These are phyloP conservation scores for Rhizopogon vesiculosus DNA, from an alignment of 768 basidiomycete species.

Conservation along the genomic window DNA sequence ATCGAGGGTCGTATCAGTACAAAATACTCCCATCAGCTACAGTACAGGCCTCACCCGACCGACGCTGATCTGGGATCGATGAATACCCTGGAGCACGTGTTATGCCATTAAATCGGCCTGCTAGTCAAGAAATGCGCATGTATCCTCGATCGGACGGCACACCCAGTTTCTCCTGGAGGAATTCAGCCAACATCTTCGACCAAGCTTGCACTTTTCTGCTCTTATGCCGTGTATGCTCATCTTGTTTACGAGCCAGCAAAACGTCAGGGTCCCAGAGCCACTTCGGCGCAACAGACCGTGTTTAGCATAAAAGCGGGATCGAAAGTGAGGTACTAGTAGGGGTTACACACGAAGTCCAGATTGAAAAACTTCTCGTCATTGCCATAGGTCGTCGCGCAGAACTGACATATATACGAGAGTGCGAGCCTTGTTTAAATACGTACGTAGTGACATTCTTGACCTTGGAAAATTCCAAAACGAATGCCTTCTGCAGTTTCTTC, in stretches of 20 bases:
- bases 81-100: conserved; percentile 14
- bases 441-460: conserved; percentile 9
- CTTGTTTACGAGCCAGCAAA: conserved; percentile 27
- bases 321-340: conserved; percentile 34
- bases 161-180: conserved; percentile 34
- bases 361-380: conserved; percentile 47
- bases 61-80: conserved; percentile 20
- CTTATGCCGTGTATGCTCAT: conserved; percentile 50
- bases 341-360: conserved; percentile 42
- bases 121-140: conserved; percentile 34
- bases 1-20: too few relatives aligned
- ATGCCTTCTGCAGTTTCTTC: conserved; percentile 26
- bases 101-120: neutral
- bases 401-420: conserved; percentile 26
- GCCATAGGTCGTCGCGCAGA: conserved; percentile 44
- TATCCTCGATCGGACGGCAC: conserved; percentile 52
- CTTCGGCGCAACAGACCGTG: conserved; percentile 37
- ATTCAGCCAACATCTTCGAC: conserved; percentile 39
- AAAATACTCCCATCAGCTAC: too few relatives aligned
- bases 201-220: conserved; percentile 33
- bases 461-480: conserved; percentile 42
- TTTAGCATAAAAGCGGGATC: conserved; percentile 59
- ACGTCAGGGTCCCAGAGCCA: neutral
- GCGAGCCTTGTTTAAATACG: neutral
- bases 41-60: neutral